Evolutionary conservation across 768 basidiomycete species (phyloP).

Genomic region (Pulveroboletus ravenelii): DNA sequence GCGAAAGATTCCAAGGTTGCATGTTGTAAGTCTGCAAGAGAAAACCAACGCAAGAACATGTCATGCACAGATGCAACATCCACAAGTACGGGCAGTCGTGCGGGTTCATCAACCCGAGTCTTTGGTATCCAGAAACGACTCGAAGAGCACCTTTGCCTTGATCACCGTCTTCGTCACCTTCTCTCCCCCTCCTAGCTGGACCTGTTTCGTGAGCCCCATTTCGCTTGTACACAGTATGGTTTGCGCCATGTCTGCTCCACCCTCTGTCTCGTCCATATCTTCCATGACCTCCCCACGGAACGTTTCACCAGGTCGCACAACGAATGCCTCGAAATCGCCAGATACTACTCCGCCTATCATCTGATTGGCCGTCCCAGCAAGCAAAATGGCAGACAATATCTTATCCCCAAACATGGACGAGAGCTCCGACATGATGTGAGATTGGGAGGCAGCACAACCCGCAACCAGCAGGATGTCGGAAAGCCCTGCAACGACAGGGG

Average conservation of each 20-base stretch:
- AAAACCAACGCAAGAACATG: no score
- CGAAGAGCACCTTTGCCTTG: slow-evolving; percentile 8
- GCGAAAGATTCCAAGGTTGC: no score
- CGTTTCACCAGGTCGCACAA: background rate
- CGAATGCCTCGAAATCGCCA: slow-evolving; percentile 3
- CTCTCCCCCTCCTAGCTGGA: background rate
- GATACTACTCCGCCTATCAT: slow-evolving; percentile 7
- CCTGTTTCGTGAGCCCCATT: slow-evolving; percentile 9
- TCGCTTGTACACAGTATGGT: slow-evolving; percentile 5
- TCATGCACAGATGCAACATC: no score
- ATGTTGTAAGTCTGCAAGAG: no score
- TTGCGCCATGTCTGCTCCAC: background rate
- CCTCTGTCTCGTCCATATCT: background rate
- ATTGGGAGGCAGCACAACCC: background rate
- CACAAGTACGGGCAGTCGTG: no score
- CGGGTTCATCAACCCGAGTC: no score
- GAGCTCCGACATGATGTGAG: background rate
- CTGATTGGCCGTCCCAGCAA: slow-evolving; percentile 1
- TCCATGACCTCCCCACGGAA: background rate
- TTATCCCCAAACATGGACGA: slow-evolving; percentile 1
- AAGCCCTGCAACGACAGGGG: background rate
- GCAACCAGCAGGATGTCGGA: slow-evolving; percentile 6
- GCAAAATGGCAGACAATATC: background rate
- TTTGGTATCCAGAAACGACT: slow-evolving; percentile 1
- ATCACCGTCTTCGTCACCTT: slow-evolving; percentile 1